Evolutionary conservation across 768 basidiomycete species (phyloP).

Genomic region (Agaricus sinodeliciosus): DNA sequence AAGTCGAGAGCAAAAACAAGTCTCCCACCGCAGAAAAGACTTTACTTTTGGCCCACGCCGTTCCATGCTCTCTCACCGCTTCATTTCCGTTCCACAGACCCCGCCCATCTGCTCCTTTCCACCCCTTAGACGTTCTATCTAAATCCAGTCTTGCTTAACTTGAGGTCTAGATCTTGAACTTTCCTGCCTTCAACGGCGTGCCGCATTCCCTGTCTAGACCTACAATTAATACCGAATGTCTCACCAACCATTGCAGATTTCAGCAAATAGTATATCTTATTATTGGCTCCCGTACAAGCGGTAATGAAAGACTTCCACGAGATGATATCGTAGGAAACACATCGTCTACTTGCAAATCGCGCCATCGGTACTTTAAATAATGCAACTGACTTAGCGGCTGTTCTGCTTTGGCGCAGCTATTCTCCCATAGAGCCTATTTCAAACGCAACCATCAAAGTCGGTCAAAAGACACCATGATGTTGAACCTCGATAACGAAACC

Average conservation of each 20-base stretch:
- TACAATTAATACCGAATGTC: neutral
- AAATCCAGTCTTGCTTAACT: neutral
- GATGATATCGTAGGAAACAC: neutral
- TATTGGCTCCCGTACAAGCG: neutral
- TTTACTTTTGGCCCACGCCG: neutral
- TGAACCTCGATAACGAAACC: neutral
- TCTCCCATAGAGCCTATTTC: too few relatives aligned
- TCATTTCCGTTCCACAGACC: constrained; percentile 3
- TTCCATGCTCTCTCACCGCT: neutral
- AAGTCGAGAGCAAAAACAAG: neutral
- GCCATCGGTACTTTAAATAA: neutral
- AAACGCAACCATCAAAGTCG: neutral
- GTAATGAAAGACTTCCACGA: neutral
- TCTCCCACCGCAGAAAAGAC: neutral
- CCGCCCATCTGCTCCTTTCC: neutral
- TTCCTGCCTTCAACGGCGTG: neutral
- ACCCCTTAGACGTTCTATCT: neutral
- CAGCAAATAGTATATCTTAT: neutral
- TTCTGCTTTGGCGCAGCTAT: too few relatives aligned
- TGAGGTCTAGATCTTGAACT: neutral
- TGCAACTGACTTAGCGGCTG: too few relatives aligned
- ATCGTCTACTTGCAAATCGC: neutral
- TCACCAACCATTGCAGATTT: neutral
- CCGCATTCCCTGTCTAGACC: neutral
- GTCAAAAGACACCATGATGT: neutral